Evolutionary conservation across 2,329 filamentous ascomycete species (phyloP), one percentile per base, ranked within the genome.

Genomic region (Neocucurbitaria cava): DNA sequence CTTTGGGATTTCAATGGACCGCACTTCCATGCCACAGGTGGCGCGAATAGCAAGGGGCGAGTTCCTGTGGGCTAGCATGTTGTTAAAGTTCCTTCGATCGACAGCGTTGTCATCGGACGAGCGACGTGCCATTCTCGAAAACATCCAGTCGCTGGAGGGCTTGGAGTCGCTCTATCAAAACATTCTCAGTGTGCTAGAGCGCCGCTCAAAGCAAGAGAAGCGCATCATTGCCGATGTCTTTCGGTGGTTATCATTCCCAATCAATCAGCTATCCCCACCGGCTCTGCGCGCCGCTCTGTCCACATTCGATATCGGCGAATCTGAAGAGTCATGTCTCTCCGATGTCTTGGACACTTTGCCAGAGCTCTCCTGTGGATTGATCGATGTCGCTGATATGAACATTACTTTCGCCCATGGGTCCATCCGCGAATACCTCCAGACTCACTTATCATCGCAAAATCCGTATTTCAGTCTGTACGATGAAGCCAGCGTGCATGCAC

Each of bases 21-120:
- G 62, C n/a, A 48, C 48, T 1, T 46, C 66, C 3, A 64, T 71
- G 24, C 23, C 56, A 8, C 35, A 58, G 9, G 46, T 69, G 13
- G 61, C 66, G 10, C 44, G 49, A 15, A 46, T 45, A 38, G 57
- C 66, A n/a, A 56, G 66, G 23, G 69, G 70, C 6, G 51, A 62
- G n/a, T 72, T 73, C 45, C 53, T 72, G 7, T 72, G 69, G 70
- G 66, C 66, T 3, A 61, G 42, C 33, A 49, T 65, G 40, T 46
- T 71, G 2, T 21, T 71, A 7, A 65, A 60, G 17, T 64, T 68
- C 40, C 50, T 73, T 8, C 58, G 63, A 15, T 70, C 67, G 8
- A 58, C 64, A 6, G 39, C 53, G 20, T 52, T 73, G 11, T 63
- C 69, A 8, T 59, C 68, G n/a, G 56, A 68, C 18, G 67, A 73